A percentile compares a stretch with the other conserved stretches of the same genome.
These are phyloP conservation scores for Cajanus cajan DNA, from an alignment of 306 rosid genomes.

Conservation along the genomic window DNA sequence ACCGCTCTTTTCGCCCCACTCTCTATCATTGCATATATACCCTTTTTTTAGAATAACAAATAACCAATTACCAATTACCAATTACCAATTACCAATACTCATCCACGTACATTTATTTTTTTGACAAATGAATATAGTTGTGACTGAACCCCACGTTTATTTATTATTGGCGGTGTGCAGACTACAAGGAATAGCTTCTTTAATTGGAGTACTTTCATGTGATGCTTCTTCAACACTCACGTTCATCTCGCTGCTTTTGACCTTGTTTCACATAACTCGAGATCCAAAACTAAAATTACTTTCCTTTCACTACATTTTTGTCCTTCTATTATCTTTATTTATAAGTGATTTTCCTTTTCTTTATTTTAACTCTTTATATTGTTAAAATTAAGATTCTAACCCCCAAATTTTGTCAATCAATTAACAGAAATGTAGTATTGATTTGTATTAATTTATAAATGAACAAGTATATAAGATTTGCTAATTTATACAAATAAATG, in stretches of 20 bases:
- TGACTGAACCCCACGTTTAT: too few species aligned
- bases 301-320: background rate
- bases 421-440: background rate
- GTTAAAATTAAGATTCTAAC: background rate
- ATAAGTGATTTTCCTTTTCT: background rate
- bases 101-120: too few species aligned
- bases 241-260: conserved; percentile 29
- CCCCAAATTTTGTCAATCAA: background rate
- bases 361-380: background rate
- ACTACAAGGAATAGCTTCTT: too few species aligned
- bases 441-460: background rate
- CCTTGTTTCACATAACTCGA: background rate
- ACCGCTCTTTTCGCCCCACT: conserved; percentile 7
- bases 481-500: background rate
- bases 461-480: background rate
- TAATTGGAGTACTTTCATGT: conserved; percentile 14
- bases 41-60: too few species aligned
- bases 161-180: background rate
- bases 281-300: background rate
- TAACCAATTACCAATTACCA: too few species aligned
- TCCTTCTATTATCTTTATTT: background rate
- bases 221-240: conserved; percentile 27
- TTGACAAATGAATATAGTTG: too few species aligned
- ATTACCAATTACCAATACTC: too few species aligned
- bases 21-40: too few species aligned